Conservation (phyloP, 768 basidiomycete genomes). For the Calvatia gigantea region DNA sequence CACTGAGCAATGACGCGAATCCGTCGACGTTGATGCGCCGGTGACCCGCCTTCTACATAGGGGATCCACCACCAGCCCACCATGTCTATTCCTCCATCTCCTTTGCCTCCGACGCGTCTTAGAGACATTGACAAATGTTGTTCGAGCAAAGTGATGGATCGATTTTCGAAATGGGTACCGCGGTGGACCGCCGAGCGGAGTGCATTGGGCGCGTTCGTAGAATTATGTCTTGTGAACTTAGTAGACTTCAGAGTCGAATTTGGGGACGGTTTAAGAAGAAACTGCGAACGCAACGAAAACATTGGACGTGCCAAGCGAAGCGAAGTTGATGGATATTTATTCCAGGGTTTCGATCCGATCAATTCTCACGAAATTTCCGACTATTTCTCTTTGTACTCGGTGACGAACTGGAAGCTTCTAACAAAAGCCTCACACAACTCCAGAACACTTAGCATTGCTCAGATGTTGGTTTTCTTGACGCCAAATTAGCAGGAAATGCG, state of each 20-base stretch:
- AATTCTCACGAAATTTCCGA: neutral
- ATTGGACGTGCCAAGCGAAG: neutral
- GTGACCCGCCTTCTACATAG: slow-evolving; percentile 3
- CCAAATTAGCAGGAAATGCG: no score
- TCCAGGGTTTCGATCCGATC: neutral
- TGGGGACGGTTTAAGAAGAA: neutral
- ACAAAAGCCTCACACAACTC: no score
- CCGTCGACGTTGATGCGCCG: slow-evolving; percentile 35
- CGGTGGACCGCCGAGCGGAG: slow-evolving; percentile 54
- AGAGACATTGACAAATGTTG: slow-evolving; percentile 76
- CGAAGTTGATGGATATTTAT: no score
- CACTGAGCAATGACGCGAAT: slow-evolving; percentile 84
- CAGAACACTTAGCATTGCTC: no score
- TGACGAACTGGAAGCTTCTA: no score
- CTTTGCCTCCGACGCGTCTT: slow-evolving; percentile 73
- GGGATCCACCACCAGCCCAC: slow-evolving; percentile 95
- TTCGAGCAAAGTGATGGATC: slow-evolving; percentile 58
- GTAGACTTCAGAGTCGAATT: neutral
- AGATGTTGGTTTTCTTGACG: no score
- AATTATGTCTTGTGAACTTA: neutral
- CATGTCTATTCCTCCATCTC: slow-evolving; percentile 89
- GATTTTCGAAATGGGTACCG: slow-evolving; percentile 73
- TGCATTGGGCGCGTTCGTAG: neutral
- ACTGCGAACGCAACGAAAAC: neutral
- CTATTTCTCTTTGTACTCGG: no score